phyloP scores from a whole-genome alignment of 495 filamentous ascomycete genomes.

The Hypoxylon trugodes region DNA sequence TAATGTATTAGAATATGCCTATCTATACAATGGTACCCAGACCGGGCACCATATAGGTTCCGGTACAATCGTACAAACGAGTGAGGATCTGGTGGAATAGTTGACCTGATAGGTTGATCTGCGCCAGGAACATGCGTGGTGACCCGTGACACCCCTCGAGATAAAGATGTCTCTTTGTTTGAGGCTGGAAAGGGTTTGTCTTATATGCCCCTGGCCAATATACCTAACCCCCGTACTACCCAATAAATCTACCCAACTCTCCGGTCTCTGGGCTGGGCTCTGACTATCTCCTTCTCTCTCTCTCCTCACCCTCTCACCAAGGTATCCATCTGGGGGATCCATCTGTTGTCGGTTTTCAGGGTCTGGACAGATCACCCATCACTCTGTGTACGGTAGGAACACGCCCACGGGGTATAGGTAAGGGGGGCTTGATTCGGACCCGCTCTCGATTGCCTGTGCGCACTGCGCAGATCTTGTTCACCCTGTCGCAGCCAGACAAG shows the following conservation, averaged over 20 bases:
- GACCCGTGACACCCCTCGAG: slow-evolving; percentile 33
- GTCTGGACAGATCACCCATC: slow-evolving; percentile 22
- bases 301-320: slow-evolving; percentile 28
- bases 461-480: slow-evolving; percentile 38
- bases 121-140: slow-evolving; percentile 31
- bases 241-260: slow-evolving; percentile 29
- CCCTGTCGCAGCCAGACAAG: slow-evolving; percentile 42
- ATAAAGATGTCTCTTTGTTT: slow-evolving; percentile 14
- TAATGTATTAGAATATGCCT: slow-evolving; percentile 1
- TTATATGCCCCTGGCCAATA: slow-evolving; percentile 37
- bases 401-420: slow-evolving; percentile 38
- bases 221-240: slow-evolving; percentile 33
- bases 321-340: slow-evolving; percentile 16
- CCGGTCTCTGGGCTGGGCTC: slow-evolving; percentile 5
- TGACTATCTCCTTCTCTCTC: too few relatives aligned
- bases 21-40: slow-evolving; percentile 1
- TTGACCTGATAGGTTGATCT: slow-evolving; percentile 26
- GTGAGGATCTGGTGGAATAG: slow-evolving; percentile 20
- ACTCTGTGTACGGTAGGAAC: slow-evolving; percentile 26
- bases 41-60: slow-evolving; percentile 2
- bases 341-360: slow-evolving; percentile 5
- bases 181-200: slow-evolving; percentile 39
- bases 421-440: slow-evolving; percentile 32
- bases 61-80: slow-evolving; percentile 18
- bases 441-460: slow-evolving; percentile 43